Evolutionary conservation across 2,329 filamentous ascomycete genomes (phyloP), one percentile per base, ranked within the genome.

Genomic region (Berkeleyomyces basicola): DNA sequence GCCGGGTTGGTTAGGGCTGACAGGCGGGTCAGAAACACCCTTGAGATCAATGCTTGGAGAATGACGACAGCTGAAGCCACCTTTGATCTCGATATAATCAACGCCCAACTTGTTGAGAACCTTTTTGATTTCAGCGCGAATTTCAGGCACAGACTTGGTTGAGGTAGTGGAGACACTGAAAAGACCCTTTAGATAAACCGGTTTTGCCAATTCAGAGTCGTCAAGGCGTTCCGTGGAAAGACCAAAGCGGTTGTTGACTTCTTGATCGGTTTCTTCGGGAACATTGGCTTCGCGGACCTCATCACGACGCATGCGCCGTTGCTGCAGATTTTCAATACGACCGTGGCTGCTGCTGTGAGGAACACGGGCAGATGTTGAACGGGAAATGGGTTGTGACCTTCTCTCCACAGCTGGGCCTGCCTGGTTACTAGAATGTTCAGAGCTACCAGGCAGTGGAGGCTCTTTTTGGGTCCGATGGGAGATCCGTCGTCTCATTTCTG

Each of bases 161-260:
- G 90, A 96, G 5, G 93, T 99, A 0, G 93, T 99, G 3, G 90
- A 95, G 61, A 97, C 93, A 69, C 92, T 97, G 75, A 99, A 97
- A 16, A 99, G 79, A 3, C 93, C 93, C 74, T 97, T 99, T 63
- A 99, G 81, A 72, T 87, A 97, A 2, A 97, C 93, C 0, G 93
- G 93, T 72, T 96, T 96, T 61, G 92, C 85, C 65, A 92, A 82
- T 67, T 95, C 90, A 4, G 87, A 84, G 67, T 82, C 84, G 65
- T 83, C 80, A 7, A 85, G 72, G 33, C 81, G 75, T 47, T 86
- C 83, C 1, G 79, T 82, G 7, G 83, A 85, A 7, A 55, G 42
- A 37, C 79, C 73, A 3, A 81, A 81, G 64, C 81, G 84, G 42
- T 77, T 77, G 64, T 83, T 80, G 16, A 80, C 82, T 36, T 89